phyloP scores from a whole-genome alignment of 345 rosid species.

The Reutealis trisperma region DNA sequence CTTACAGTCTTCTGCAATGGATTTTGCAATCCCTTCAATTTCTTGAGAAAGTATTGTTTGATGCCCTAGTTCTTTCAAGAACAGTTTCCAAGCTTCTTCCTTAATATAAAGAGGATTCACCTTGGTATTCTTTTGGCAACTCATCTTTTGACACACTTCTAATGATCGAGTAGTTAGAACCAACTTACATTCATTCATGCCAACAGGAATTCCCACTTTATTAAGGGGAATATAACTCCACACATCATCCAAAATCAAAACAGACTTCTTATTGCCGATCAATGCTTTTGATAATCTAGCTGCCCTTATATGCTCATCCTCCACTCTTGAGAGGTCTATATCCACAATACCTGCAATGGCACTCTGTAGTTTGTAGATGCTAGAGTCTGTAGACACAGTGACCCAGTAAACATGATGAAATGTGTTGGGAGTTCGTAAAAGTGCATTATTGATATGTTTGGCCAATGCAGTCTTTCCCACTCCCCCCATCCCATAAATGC shows the following conservation, averaged over 20 bases:
- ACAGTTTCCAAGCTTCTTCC: neutral
- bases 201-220: conserved; percentile 3
- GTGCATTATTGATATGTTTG: too few species aligned
- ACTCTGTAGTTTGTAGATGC: too few species aligned
- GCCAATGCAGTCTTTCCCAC: too few species aligned
- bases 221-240: neutral
- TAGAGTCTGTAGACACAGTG: too few species aligned
- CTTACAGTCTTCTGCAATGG: conserved; percentile 15
- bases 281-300: too few species aligned
- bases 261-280: too few species aligned
- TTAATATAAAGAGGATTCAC: neutral
- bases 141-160: conserved; percentile 15
- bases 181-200: conserved; percentile 20
- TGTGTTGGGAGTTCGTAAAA: too few species aligned
- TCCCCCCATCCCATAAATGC: conserved; percentile 27
- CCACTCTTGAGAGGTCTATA: too few species aligned
- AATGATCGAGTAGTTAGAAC: conserved; percentile 27
- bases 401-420: too few species aligned
- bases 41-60: neutral
- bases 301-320: too few species aligned
- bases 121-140: neutral
- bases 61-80: neutral
- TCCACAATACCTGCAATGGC: too few species aligned
- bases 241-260: conserved; percentile 15
- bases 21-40: neutral